Conservation (phyloP, 2,329 filamentous ascomycete genomes). For the Fusarium sublunatum region DNA sequence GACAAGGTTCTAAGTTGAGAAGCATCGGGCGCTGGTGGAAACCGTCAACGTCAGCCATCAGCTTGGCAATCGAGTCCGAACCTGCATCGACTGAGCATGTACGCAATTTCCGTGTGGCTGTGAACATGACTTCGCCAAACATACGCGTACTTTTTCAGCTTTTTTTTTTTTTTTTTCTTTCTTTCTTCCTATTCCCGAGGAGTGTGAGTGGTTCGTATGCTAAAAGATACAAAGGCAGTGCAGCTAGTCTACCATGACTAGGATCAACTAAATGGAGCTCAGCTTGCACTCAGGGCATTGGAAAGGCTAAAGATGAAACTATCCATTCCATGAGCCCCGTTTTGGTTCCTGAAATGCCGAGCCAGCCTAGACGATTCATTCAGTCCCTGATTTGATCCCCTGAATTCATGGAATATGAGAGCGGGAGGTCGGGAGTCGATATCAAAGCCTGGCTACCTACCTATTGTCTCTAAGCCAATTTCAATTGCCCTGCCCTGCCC, state of each 20-base stretch:
- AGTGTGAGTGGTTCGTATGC: conserved; percentile 25
- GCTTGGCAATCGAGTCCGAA: conserved; percentile 38
- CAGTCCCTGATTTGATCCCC: conserved; percentile 29
- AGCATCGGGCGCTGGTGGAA: conserved; percentile 26
- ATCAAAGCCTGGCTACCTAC: no score
- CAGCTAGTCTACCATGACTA: conserved; percentile 26
- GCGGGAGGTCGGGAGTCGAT: conserved; percentile 18
- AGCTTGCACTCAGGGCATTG: not conserved
- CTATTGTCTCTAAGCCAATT: not conserved
- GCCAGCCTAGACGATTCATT: conserved; percentile 13
- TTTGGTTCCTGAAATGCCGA: conserved; percentile 38
- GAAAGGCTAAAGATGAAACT: conserved; percentile 23
- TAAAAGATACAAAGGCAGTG: conserved; percentile 27
- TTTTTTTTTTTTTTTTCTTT: no score
- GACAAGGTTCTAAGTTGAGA: conserved; percentile 8
- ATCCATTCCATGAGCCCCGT: conserved; percentile 4
- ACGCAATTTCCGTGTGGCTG: conserved; percentile 40
- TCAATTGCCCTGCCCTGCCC: conserved; percentile 7
- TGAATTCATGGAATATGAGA: conserved; percentile 26
- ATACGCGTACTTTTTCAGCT: conserved; percentile 25
- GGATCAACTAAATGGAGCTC: conserved; percentile 1
- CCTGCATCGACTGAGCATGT: conserved; percentile 15
- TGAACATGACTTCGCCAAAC: conserved; percentile 38
- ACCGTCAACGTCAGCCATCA: conserved; percentile 42
- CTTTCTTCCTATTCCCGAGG: conserved; percentile 6